Percentiles rank a stretch among this genome's conserved stretches.
These are phyloP conservation scores for Nothophytophthora sp. DNA, from an alignment of 352 stramenopile species.

Conservation along the genomic window DNA sequence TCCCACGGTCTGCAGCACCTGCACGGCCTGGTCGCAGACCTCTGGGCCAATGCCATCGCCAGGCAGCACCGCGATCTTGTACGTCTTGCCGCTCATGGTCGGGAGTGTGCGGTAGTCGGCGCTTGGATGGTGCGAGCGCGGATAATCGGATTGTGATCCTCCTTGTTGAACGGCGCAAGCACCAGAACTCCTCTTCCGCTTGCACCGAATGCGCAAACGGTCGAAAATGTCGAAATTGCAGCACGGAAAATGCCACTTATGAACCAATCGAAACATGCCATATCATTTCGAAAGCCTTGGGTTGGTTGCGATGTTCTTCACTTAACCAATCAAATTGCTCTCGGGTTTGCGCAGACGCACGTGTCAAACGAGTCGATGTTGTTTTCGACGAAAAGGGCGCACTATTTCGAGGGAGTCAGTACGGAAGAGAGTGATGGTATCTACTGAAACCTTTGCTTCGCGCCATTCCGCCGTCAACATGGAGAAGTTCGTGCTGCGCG, in stretches of 20 bases:
- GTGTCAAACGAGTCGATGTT: too few relatives aligned
- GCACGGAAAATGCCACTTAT: neutral
- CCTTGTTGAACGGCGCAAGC: slow-evolving; percentile 8
- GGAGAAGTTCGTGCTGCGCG: slow-evolving; percentile 67
- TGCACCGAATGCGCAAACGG: slow-evolving; percentile 10
- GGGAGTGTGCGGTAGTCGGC: slow-evolving; percentile 2
- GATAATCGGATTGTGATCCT: slow-evolving; percentile 17
- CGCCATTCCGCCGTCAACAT: slow-evolving; percentile 17
- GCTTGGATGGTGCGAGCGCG: too few relatives aligned
- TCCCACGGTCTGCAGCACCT: slow-evolving; percentile 86
- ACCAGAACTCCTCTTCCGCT: neutral
- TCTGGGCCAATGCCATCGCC: slow-evolving; percentile 99
- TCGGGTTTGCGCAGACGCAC: too few relatives aligned
- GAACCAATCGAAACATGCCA: neutral
- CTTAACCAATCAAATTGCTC: too few relatives aligned
- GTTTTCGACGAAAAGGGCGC: too few relatives aligned
- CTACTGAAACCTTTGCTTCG: too few relatives aligned
- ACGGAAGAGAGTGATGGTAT: slow-evolving; percentile 2
- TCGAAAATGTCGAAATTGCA: too few relatives aligned
- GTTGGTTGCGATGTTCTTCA: too few relatives aligned
- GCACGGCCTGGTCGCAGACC: slow-evolving; percentile 95
- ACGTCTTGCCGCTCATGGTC: slow-evolving; percentile 44
- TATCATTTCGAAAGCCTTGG: too few relatives aligned
- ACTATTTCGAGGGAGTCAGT: neutral
- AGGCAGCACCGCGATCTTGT: slow-evolving; percentile 95